Evolutionary conservation across 2,329 filamentous ascomycete species (phyloP).

Genomic region (Pyrenophora graminea): DNA sequence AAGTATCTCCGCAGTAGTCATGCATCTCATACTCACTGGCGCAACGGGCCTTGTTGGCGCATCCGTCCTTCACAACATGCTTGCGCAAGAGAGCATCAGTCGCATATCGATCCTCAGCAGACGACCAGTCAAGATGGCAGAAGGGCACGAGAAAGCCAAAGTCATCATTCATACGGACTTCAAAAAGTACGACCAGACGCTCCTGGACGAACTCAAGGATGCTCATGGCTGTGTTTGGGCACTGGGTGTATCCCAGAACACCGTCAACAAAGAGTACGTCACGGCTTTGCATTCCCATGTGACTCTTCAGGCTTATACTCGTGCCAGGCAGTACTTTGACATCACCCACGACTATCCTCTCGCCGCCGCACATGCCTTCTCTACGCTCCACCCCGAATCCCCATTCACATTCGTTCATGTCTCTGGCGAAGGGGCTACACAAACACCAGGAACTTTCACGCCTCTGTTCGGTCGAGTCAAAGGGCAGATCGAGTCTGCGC

Average conservation of each 20-base stretch:
- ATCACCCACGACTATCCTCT: conserved; percentile 71
- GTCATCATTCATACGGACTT: conserved; percentile 74
- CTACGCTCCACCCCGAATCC: conserved; percentile 51
- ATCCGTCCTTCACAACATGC: conserved; percentile 45
- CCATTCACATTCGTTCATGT: conserved; percentile 74
- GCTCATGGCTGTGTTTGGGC: conserved; percentile 76
- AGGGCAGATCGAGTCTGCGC: conserved; percentile 64
- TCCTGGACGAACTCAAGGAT: conserved; percentile 65
- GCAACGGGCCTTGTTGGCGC: conserved; percentile 51
- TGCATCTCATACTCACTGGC: conserved; percentile 52
- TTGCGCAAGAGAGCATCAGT: conserved; percentile 55
- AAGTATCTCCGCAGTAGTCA: conserved; percentile 2
- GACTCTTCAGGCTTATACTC: neutral
- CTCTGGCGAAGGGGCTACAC: conserved; percentile 66
- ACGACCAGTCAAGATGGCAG: conserved; percentile 65
- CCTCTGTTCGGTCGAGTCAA: conserved; percentile 67
- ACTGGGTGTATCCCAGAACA: conserved; percentile 65
- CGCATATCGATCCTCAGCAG: conserved; percentile 71
- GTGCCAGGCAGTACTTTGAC: conserved; percentile 61
- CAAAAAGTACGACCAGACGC: conserved; percentile 58
- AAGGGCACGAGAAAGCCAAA: conserved; percentile 62
- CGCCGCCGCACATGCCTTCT: conserved; percentile 65
- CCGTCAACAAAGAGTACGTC: conserved; percentile 63
- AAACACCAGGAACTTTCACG: conserved; percentile 60
- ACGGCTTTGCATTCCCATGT: neutral